Evolutionary conservation across 31 red algal species (phyloP), one percentile per base, ranked within the genome.

Genomic region (Asparagopsis taxiformis): DNA sequence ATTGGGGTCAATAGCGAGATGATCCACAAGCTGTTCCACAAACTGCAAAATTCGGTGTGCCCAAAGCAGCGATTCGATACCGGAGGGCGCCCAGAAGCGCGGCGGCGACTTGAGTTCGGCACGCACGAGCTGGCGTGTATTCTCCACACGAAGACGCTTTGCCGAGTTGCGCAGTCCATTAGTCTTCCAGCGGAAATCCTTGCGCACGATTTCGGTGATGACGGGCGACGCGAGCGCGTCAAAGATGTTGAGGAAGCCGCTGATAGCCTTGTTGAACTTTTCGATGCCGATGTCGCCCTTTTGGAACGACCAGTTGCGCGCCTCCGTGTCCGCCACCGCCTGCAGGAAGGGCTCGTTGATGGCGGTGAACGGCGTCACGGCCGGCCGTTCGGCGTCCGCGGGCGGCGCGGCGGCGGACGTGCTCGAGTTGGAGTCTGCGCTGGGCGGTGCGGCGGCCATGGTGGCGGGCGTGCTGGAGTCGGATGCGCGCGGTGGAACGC

Each of bases 271-370:
- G 26, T 50, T 64, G 43, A 65, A 77, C 3, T 61, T 38, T 5
- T 77, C 73, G 1, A 77, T 58, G 57, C 46, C 57, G 38, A 77
- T 77, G 59, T 77, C 73, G 20, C 73, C 73, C 60, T 77, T 77
- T 17, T 37, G 24, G 30, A 55, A 51, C 31, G 50, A 54, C 38
- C 57, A 50, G 8, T 62, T 29, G 1, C 29, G 31, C 31, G 20
- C 3, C 31, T 77, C 58, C 5, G 59, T 30, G n/a, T 77, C 73
- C 24, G 55, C 53, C 17, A 61, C 41, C 39, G 73, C 73, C 25
- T 49, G 57, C 1, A 25, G 39, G 57, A 77, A 77, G 11, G 73
- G 73, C 43, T 77, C 50, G 13, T 61, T 77, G 73, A 77, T 77
- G 37, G 9, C 22, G n/a, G 38, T 61, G 43, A 77, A 77, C 13